Evolutionary conservation across 177 flowering plant species (phyloP).

Genomic region (Vitis hybrid): DNA sequence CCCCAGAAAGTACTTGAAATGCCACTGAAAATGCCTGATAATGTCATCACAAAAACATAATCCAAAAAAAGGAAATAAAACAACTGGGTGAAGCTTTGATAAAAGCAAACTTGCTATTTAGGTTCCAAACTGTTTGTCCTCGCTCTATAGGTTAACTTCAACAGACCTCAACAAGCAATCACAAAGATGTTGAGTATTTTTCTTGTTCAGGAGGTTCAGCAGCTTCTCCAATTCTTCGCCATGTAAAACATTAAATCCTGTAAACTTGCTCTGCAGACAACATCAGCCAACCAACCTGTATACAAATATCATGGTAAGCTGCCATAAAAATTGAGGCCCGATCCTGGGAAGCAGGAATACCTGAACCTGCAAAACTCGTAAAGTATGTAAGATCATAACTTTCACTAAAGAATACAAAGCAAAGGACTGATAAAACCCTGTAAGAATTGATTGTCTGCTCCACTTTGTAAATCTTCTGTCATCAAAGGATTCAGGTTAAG

Average conservation of each 20-base stretch:
- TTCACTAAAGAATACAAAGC: neutral
- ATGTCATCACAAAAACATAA: too few relatives aligned
- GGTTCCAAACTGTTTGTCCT: too few relatives aligned
- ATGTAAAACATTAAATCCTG: neutral
- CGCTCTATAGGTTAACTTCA: too few relatives aligned
- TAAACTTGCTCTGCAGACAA: constrained; percentile 14
- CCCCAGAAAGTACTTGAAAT: too few relatives aligned
- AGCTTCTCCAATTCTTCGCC: constrained; percentile 1
- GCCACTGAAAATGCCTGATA: too few relatives aligned
- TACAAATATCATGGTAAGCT: constrained; percentile 33
- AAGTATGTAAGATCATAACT: constrained; percentile 16
- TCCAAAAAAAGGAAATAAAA: too few relatives aligned
- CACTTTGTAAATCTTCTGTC: neutral
- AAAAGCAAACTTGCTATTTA: too few relatives aligned
- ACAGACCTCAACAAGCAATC: neutral
- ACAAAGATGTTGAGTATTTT: neutral
- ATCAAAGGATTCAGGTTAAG: neutral
- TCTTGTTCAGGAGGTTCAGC: neutral
- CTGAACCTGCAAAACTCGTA: constrained; percentile 49
- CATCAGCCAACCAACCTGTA: constrained; percentile 33
- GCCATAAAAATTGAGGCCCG: constrained; percentile 18
- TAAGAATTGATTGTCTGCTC: neutral
- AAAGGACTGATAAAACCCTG: constrained; percentile 7
- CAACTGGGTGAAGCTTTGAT: too few relatives aligned
- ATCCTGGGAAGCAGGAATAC: constrained; percentile 36